phyloP scores from a whole-genome alignment of 164 flowering plant genomes.

The Vitis riparia region DNA sequence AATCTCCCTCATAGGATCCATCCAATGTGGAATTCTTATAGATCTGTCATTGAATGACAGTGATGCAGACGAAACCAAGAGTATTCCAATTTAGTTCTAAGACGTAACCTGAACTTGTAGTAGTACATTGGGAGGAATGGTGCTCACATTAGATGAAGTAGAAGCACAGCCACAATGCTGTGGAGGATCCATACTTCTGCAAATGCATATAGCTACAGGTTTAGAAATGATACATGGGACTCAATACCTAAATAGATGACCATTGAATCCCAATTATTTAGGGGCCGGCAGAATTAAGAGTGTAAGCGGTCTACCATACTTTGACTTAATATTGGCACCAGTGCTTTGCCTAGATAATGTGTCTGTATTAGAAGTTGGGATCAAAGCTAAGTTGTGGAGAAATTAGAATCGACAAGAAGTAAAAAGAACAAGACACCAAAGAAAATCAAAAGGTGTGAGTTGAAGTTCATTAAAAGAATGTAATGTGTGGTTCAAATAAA shows the following conservation, averaged over 20 bases:
- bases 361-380: conserved; percentile 18
- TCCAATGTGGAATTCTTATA: too few species aligned
- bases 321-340: conserved; percentile 27
- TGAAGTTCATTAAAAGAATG: too few species aligned
- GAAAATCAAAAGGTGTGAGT: neutral
- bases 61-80: too few species aligned
- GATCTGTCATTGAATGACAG: too few species aligned
- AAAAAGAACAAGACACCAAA: neutral
- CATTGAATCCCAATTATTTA: neutral
- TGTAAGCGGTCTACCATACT: conserved; percentile 14
- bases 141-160: conserved; percentile 35
- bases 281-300: neutral
- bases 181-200: conserved; percentile 30
- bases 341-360: conserved; percentile 26
- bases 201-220: neutral
- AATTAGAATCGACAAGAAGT: too few species aligned
- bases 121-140: conserved; percentile 23
- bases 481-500: too few species aligned
- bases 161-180: conserved; percentile 37
- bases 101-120: conserved; percentile 31
- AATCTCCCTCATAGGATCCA: too few species aligned
- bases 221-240: neutral
- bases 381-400: neutral
- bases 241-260: neutral
- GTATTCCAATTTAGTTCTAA: neutral